These are phyloP conservation scores for Trichoderma sp. DNA, from an alignment of 2,329 filamentous ascomycete genomes.

Conservation along the genomic window DNA sequence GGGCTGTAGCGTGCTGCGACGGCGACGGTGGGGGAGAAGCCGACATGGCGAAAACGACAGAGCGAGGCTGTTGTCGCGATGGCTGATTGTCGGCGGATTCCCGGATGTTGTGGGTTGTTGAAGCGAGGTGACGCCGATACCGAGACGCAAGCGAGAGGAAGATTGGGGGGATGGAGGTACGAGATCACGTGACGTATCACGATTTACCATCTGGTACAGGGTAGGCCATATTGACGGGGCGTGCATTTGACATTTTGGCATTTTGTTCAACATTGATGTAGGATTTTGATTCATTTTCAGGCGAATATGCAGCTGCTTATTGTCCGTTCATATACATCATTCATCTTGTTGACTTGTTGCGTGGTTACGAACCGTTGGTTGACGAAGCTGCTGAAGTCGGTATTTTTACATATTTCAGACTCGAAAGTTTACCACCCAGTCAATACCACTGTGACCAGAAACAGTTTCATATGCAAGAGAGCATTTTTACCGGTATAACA, in stretches of 20 bases:
- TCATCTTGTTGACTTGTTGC: neutral
- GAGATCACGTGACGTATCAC: conserved; percentile 1
- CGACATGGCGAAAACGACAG: conserved; percentile 25
- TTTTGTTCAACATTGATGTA: neutral
- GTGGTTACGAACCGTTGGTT: neutral
- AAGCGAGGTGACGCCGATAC: conserved; percentile 42
- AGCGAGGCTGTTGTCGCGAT: conserved; percentile 30
- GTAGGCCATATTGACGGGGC: neutral
- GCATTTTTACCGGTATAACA: neutral
- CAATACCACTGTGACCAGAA: neutral
- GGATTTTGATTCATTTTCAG: neutral
- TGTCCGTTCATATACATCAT: neutral
- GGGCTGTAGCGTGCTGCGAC: conserved; percentile 33
- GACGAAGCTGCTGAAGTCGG: neutral
- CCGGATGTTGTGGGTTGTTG: conserved; percentile 38
- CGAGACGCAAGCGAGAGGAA: conserved; percentile 10
- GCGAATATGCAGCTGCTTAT: neutral
- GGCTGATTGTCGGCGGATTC: conserved; percentile 46
- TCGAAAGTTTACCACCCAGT: neutral
- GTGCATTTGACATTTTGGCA: neutral
- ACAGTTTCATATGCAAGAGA: neutral
- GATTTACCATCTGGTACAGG: neutral
- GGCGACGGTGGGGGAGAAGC: conserved; percentile 29
- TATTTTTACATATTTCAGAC: neutral
- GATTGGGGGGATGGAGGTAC: neutral